Evolutionary conservation across 1,284 basidiomycete genomes (phyloP).

Genomic region (Cryptococcus sp.): DNA sequence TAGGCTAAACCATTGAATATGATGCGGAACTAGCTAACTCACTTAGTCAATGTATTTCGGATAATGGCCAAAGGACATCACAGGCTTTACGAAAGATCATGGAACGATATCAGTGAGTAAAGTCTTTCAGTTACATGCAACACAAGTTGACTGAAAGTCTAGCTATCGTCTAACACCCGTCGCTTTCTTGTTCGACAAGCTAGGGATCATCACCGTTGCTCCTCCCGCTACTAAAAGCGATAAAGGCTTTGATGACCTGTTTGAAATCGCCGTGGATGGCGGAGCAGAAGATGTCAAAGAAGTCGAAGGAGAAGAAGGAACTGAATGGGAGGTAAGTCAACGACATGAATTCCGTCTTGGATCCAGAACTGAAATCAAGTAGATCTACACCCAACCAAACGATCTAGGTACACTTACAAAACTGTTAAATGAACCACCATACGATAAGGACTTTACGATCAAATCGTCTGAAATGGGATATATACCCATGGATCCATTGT

Average conservation of each 20-base stretch:
- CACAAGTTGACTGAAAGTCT: conserved; percentile 4
- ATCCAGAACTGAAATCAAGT: neutral
- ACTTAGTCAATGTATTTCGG: conserved; percentile 3
- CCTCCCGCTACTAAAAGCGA: conserved; percentile 6
- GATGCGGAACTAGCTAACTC: neutral
- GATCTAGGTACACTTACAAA: conserved; percentile 25
- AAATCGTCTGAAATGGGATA: conserved; percentile 34
- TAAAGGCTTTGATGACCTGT: conserved; percentile 39
- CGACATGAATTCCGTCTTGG: too few relatives aligned
- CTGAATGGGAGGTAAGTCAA: conserved; percentile 25
- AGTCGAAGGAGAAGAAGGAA: conserved; percentile 23
- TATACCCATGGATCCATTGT: conserved; percentile 30
- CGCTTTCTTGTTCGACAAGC: conserved; percentile 68
- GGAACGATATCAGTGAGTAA: neutral
- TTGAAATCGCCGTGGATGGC: conserved; percentile 43
- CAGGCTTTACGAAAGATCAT: neutral
- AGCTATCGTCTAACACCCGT: conserved; percentile 70
- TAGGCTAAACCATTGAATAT: too few relatives aligned
- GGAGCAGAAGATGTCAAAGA: conserved; percentile 53
- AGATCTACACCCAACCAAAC: conserved; percentile 28
- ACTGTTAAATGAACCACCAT: conserved; percentile 14
- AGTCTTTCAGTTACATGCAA: neutral
- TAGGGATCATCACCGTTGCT: conserved; percentile 60
- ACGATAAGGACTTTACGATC: conserved; percentile 19
- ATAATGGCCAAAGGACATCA: conserved; percentile 1